Evolutionary conservation across 768 basidiomycete genomes (phyloP).

Genomic region (Leccinum subtestaceum): DNA sequence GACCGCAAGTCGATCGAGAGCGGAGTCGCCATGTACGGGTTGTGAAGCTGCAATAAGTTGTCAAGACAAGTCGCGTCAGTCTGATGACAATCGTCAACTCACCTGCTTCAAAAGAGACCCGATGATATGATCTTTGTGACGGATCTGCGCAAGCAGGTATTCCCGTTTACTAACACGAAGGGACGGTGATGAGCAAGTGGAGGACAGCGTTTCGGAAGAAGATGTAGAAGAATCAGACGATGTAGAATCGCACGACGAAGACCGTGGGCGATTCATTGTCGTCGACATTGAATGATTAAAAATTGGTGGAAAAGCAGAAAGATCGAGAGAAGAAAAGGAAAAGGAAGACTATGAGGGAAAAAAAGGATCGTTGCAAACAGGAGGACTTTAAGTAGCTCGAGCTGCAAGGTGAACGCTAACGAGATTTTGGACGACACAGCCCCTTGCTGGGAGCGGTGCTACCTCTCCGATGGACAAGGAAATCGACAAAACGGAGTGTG

Average conservation of each 20-base stretch:
- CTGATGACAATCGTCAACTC: constrained; percentile 8
- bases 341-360: neutral
- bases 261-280: constrained; percentile 20
- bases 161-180: constrained; percentile 68
- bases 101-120: constrained; percentile 84
- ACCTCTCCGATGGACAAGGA: constrained; percentile 11
- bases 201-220: constrained; percentile 39
- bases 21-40: constrained; percentile 77
- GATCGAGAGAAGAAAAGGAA: neutral
- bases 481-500: neutral
- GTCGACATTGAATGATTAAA: neutral
- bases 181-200: constrained; percentile 28
- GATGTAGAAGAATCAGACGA: constrained; percentile 28
- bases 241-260: constrained; percentile 18
- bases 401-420: neutral
- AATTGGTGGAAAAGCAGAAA: neutral
- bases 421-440: constrained; percentile 5
- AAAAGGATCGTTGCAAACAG: neutral
- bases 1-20: constrained; percentile 77
- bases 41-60: constrained; percentile 45
- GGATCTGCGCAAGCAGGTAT: constrained; percentile 79
- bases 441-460: constrained; percentile 14
- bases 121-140: constrained; percentile 85
- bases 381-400: constrained; percentile 23
- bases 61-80: neutral